Evolutionary conservation across 1,139 yeast genomes (phyloP), one percentile per base, ranked within the genome.

Genomic region (Candida frijolesensis): DNA sequence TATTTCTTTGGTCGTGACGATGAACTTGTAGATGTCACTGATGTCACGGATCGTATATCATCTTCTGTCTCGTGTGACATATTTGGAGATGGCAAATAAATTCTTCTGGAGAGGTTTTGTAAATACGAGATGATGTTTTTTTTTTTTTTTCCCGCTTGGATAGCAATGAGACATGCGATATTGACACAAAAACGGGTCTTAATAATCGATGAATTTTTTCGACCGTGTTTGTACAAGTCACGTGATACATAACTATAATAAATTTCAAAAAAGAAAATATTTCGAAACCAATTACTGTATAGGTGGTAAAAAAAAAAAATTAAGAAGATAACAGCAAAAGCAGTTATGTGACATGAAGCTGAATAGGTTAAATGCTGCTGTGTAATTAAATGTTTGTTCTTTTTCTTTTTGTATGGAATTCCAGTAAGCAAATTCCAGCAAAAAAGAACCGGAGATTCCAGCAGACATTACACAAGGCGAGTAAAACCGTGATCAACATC

Each of bases 1-100:
- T 85, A 84, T 43, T 67, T 74, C 60, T 88, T 89, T 0, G 82
- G 74, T 53, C 88, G 70, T 25, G 77, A 68, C 32, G 82, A 66
- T 6, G 62, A 50, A 10, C 52, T 38, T 4, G 57, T 51, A 10
- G 60, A 54, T 8, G 47, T 42, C 30, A 18, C 30, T 15, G 60
- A 51, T 40, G 55, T 40, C 25, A 49, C 46, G 4, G 53, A 51
- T 41, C 40, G 42, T 14, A 49, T 46, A 41, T 51, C 45, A 16
- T 44, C 55, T 12, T 42, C 50, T 29, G 34, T 27, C 29, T 45
- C 48, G 34, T 40, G 40, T 32, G 39, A 22, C 25, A 18, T 32
- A n/a, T 4, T 4, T 2, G 15, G 16, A 10, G 40, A 12, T 32
- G 18, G 18, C 15, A 12, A 18, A 9, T 27, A 32, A n/a, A 35